Conservation (phyloP, 345 rosid genomes). For the Salix viminalis region DNA sequence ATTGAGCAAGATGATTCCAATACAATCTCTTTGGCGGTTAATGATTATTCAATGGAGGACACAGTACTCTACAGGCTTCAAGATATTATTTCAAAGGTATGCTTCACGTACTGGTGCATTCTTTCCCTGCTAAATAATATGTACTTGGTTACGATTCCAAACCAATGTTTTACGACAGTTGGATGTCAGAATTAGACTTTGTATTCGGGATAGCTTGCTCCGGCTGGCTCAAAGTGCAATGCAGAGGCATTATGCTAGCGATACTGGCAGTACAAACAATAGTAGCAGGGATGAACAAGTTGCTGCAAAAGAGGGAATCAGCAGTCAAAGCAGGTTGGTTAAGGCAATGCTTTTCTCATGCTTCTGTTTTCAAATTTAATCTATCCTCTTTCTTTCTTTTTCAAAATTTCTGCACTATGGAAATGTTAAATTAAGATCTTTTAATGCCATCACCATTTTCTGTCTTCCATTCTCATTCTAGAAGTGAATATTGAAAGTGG, state of each 20-base stretch:
- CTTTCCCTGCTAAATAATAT: constrained; percentile 20
- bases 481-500: neutral
- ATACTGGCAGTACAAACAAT: constrained; percentile 48
- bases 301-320: constrained; percentile 38
- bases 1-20: constrained; percentile 56
- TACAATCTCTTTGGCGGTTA: constrained; percentile 35
- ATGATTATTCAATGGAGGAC: constrained; percentile 50
- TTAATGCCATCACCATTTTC: neutral
- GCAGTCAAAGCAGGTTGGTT: constrained; percentile 45
- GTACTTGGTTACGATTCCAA: constrained; percentile 14
- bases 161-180: constrained; percentile 45
- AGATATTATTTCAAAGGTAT: constrained; percentile 73
- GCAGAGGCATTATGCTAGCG: constrained; percentile 62
- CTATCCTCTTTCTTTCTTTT: neutral
- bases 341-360: constrained; percentile 10
- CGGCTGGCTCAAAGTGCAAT: constrained; percentile 87
- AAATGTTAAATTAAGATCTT: neutral
- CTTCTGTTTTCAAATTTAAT: neutral
- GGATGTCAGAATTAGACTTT: constrained; percentile 64
- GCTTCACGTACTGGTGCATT: constrained; percentile 7
- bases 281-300: constrained; percentile 47
- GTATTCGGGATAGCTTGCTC: constrained; percentile 91
- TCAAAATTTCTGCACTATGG: neutral
- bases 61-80: constrained; percentile 60
- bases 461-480: neutral